Evolutionary conservation across 2,329 filamentous ascomycete genomes (phyloP).

Genomic region (Dryadomyces quercus-mongolicae): DNA sequence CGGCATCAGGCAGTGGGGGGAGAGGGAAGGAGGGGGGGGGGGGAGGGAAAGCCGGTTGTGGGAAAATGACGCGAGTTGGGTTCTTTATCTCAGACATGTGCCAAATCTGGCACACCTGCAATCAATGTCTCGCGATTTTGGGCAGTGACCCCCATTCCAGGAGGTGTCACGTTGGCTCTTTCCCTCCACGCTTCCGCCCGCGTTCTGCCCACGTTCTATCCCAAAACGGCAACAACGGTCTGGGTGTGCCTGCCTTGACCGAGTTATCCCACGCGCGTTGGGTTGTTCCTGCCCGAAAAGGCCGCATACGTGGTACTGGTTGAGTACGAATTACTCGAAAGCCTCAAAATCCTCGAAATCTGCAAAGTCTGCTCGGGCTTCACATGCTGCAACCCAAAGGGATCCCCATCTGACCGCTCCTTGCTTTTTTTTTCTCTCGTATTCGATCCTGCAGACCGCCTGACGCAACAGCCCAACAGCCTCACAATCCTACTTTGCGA

Average conservation of each 20-base stretch:
- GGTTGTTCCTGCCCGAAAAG: not conserved
- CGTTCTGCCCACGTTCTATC: not conserved
- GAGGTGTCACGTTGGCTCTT: not conserved
- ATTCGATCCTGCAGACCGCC: not conserved
- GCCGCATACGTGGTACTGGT: not conserved
- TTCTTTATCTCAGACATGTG: not conserved
- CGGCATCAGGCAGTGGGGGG: not conserved
- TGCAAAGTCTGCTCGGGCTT: too few relatives aligned
- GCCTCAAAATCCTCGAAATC: too few relatives aligned
- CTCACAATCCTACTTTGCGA: not conserved
- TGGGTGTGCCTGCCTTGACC: not conserved
- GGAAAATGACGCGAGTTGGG: not conserved
- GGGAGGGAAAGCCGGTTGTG: not conserved
- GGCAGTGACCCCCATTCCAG: not conserved
- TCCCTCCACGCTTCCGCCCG: not conserved
- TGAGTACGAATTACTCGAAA: too few relatives aligned
- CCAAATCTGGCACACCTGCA: not conserved
- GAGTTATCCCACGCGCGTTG: not conserved
- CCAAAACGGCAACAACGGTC: not conserved
- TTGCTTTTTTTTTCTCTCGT: not conserved
- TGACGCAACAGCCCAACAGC: not conserved
- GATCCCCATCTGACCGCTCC: not conserved
- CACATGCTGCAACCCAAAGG: not conserved
- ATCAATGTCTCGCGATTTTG: not conserved
- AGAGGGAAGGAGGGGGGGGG: not conserved